These are phyloP conservation scores for Starmerella vaccinii DNA, from an alignment of 805 yeast species.

Conservation along the genomic window DNA sequence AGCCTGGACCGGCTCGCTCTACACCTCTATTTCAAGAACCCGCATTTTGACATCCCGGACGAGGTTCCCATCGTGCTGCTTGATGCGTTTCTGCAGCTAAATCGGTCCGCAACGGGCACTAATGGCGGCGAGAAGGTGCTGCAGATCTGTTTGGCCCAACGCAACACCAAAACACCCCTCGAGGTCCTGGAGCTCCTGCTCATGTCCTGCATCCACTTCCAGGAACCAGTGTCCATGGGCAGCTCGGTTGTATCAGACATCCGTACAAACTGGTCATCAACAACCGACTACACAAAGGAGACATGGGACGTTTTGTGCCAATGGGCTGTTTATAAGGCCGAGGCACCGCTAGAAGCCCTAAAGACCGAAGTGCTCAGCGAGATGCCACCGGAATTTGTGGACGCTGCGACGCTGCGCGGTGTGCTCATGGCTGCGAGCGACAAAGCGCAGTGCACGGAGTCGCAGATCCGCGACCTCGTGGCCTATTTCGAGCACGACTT, in stretches of 20 bases:
- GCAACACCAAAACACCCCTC: conserved; percentile 13
- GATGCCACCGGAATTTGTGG: conserved; percentile 22
- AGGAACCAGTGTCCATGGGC: conserved; percentile 19
- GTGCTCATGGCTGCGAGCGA: conserved; percentile 26
- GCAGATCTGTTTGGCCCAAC: conserved; percentile 8
- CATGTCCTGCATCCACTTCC: conserved; percentile 25
- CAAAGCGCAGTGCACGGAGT: conserved; percentile 25
- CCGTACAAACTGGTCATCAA: background rate
- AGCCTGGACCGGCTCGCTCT: conserved; percentile 12
- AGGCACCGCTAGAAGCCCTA: conserved; percentile 9
- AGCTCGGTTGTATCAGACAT: conserved; percentile 10
- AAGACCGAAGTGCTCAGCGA: conserved; percentile 10
- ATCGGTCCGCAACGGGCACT: background rate
- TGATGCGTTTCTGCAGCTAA: conserved; percentile 22
- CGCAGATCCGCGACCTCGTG: conserved; percentile 23
- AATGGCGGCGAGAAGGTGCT: conserved; percentile 19
- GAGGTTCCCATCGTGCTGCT: conserved; percentile 18
- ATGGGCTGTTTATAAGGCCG: conserved; percentile 27
- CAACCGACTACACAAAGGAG: conserved; percentile 26
- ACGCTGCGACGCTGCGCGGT: conserved; percentile 25
- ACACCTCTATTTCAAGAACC: conserved; percentile 14
- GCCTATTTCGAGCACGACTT: conserved; percentile 30
- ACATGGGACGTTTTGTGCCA: conserved; percentile 33
- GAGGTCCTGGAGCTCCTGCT: conserved; percentile 27
- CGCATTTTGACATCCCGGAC: conserved; percentile 15